phyloP scores from a whole-genome alignment of 1,284 basidiomycete species.

The Irpex sp. region DNA sequence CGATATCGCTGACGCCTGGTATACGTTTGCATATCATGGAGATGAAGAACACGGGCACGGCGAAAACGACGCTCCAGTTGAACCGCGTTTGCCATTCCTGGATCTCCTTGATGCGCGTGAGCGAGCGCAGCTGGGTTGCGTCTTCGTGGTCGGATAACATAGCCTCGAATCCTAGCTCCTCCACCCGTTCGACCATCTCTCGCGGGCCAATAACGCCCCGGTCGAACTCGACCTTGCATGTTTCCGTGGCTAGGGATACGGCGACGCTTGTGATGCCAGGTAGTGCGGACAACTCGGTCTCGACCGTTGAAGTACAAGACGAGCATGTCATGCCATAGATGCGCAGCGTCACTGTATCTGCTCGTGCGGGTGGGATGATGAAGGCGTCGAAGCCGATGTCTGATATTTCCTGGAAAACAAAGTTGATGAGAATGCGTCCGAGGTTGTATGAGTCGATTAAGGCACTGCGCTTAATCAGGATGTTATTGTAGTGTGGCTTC shows the following conservation, averaged over 20 bases:
- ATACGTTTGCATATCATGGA: constrained; percentile 87
- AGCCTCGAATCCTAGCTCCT: constrained; percentile 89
- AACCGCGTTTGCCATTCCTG: constrained; percentile 88
- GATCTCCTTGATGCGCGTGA: constrained; percentile 91
- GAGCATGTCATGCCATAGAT: constrained; percentile 93
- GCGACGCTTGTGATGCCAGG: constrained; percentile 76
- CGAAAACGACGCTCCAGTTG: constrained; percentile 74
- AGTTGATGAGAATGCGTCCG: not conserved
- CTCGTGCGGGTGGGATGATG: constrained; percentile 57
- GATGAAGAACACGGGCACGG: constrained; percentile 90
- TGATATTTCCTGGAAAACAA: constrained; percentile 68
- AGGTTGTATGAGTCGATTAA: no score
- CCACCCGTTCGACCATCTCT: constrained; percentile 83
- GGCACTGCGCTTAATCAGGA: no score
- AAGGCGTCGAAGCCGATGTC: constrained; percentile 93
- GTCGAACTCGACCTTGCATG: constrained; percentile 77
- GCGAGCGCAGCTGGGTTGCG: constrained; percentile 85
- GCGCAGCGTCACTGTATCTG: constrained; percentile 69
- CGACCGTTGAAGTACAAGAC: constrained; percentile 78
- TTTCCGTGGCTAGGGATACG: constrained; percentile 73
- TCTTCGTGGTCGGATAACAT: constrained; percentile 82
- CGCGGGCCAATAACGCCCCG: constrained; percentile 72
- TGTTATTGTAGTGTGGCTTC: no score
- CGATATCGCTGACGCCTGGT: constrained; percentile 48
- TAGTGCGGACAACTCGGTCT: constrained; percentile 63